Evolutionary conservation across 176 grass and related monocot species (phyloP).

Genomic region (Carex littledalei): DNA sequence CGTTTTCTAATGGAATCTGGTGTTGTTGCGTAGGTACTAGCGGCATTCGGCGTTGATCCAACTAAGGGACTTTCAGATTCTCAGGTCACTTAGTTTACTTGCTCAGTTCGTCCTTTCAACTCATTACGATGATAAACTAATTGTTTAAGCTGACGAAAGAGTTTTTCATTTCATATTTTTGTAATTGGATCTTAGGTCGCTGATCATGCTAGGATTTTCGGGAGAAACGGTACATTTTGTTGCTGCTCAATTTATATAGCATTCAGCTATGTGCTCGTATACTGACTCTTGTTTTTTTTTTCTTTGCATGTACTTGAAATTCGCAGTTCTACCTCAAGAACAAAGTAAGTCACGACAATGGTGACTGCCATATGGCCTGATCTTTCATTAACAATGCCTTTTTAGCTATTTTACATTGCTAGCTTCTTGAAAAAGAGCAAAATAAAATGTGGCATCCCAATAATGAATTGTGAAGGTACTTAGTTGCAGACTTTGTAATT

Average conservation of each 20-base stretch:
- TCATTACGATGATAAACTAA: not conserved
- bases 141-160: not conserved
- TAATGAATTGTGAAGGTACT: not conserved
- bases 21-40: conserved; percentile 57
- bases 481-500: not conserved
- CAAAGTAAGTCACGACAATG: conserved; percentile 67
- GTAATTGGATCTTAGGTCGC: conserved; percentile 52
- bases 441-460: not conserved
- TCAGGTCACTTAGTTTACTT: conserved; percentile 43
- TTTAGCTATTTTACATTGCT: not conserved
- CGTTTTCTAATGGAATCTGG: conserved; percentile 37
- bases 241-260: conserved; percentile 10
- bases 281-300: conserved; percentile 27
- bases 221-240: conserved; percentile 62
- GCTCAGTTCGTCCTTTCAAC: not conserved
- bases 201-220: conserved; percentile 61
- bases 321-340: conserved; percentile 84
- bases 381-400: not conserved
- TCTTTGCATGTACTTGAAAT: conserved; percentile 35
- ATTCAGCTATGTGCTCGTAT: conserved; percentile 20
- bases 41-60: conserved; percentile 73
- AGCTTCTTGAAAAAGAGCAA: not conserved
- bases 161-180: conserved; percentile 19
- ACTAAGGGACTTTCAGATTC: conserved; percentile 81
- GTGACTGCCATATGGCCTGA: not conserved